Evolutionary conservation across 805 yeast species (phyloP).

Genomic region (Teunomyces panamensis): DNA sequence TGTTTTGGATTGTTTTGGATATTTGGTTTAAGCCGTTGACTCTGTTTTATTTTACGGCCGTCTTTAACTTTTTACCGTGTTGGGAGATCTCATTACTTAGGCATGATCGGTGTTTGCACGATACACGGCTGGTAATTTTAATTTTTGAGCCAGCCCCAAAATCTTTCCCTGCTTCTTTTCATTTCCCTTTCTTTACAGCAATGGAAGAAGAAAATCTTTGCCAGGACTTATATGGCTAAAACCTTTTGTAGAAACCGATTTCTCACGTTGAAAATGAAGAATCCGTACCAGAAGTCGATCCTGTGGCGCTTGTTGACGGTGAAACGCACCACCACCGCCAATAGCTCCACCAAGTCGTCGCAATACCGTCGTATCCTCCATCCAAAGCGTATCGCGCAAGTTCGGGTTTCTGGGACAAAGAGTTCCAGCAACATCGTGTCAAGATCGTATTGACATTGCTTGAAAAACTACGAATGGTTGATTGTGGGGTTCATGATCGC

Average conservation of each 20-base stretch:
- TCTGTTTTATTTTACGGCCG: no score
- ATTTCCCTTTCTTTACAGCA: no score
- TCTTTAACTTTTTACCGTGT: no score
- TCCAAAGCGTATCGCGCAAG: constrained; percentile 18
- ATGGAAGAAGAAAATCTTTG: not conserved
- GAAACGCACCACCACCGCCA: not conserved
- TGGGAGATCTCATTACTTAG: not conserved
- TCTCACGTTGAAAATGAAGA: not conserved
- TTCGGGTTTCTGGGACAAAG: constrained; percentile 30
- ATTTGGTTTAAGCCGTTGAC: no score
- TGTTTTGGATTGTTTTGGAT: no score
- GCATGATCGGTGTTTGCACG: not conserved
- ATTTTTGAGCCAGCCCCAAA: not conserved
- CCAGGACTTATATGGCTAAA: not conserved
- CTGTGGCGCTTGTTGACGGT: not conserved
- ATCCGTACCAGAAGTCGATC: not conserved
- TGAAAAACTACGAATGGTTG: constrained; percentile 21
- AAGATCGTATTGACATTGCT: constrained; percentile 18
- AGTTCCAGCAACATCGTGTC: constrained; percentile 21
- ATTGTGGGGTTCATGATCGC: constrained; percentile 21
- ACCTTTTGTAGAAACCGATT: not conserved
- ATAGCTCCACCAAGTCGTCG: not conserved
- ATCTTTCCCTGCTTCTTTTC: no score
- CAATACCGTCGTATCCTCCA: constrained; percentile 19
- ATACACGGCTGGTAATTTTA: not conserved